Base-by-base conservation (phyloP, 768 basidiomycete genomes). In the Leccinum arenicola region DNA sequence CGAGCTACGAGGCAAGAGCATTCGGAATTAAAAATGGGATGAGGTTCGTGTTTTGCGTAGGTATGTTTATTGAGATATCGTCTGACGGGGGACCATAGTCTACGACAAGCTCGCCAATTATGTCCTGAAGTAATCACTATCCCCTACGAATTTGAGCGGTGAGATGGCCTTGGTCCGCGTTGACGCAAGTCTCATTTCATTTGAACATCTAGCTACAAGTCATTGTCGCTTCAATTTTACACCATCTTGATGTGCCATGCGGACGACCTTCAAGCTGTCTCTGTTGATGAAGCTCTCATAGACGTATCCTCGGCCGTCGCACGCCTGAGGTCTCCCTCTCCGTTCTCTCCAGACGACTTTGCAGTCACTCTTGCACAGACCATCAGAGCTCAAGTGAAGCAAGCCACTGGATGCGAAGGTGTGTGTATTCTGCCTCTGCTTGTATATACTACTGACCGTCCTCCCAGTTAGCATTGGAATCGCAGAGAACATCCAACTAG, bases 11-110 rank as follows among this genome's bases (percentile, higher is more conserved):
- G 68, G 95, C 97, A 0, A 79, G 97, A 50, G 78, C 77, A 33
- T 91, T 87, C 69, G 96, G 96, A 0, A 84, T 99, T 52, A 87
- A 84, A 76, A 94, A 95, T 61, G 96, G 96, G 2, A 98, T 98
- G 95, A 95, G 90, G 95, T 90, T 59, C 51, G 82, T 68, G 35
- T 31, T 52, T 12, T 17, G 31, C 35, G 21, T 58, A 27, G 23
- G 51, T 15, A 2, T 50, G 36, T 1, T 12, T 21, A 6, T 23
- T 35, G 11, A 52, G 6, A 25, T 19, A 52, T n/a, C 2, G 17
- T 51, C 61, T 63, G 40, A 62, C 15, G 29, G 49, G 50, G 36
- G 50, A 3, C 53, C 19, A 4, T 66, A 93, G 93, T 69, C 75
- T 95, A 25, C 88, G 90, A 58, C 92, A 89, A 70, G 92, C 89